These are phyloP conservation scores for Zelopaecilomyces penicillatus DNA, from an alignment of 2,329 filamentous ascomycete genomes.

Conservation along the genomic window DNA sequence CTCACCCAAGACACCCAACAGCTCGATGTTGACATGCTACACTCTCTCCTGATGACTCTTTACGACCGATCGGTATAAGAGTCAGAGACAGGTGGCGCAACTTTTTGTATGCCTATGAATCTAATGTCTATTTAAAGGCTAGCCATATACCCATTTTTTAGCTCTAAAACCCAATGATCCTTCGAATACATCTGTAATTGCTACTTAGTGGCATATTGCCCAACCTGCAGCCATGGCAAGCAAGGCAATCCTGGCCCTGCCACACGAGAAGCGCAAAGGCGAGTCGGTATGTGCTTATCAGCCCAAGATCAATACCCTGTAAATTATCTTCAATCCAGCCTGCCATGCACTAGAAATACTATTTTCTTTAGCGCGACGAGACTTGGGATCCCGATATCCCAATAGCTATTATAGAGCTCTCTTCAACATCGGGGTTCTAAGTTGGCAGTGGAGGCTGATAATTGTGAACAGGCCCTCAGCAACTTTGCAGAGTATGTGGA, in stretches of 20 bases:
- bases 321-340: neutral
- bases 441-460: neutral
- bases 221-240: constrained; percentile 39
- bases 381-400: too few relatives aligned
- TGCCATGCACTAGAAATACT: neutral
- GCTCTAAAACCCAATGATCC: too few relatives aligned
- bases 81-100: too few relatives aligned
- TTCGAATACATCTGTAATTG: constrained; percentile 16
- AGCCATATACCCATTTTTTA: too few relatives aligned
- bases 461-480: constrained; percentile 55
- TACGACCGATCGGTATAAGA: too few relatives aligned
- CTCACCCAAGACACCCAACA: too few relatives aligned
- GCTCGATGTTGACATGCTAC: too few relatives aligned
- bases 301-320: neutral
- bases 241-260: constrained; percentile 52
- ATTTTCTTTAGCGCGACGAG: too few relatives aligned
- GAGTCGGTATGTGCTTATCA: constrained; percentile 56
- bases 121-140: neutral
- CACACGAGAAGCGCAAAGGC: constrained; percentile 75
- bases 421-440: too few relatives aligned
- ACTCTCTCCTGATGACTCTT: too few relatives aligned
- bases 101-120: too few relatives aligned
- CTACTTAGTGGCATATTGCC: constrained; percentile 12
- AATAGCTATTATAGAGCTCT: too few relatives aligned
- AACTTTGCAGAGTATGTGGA: constrained; percentile 98